Conservation (phyloP, 371 early-diverging fungal genomes). For the Batrachochytrium dendrobatidis region DNA sequence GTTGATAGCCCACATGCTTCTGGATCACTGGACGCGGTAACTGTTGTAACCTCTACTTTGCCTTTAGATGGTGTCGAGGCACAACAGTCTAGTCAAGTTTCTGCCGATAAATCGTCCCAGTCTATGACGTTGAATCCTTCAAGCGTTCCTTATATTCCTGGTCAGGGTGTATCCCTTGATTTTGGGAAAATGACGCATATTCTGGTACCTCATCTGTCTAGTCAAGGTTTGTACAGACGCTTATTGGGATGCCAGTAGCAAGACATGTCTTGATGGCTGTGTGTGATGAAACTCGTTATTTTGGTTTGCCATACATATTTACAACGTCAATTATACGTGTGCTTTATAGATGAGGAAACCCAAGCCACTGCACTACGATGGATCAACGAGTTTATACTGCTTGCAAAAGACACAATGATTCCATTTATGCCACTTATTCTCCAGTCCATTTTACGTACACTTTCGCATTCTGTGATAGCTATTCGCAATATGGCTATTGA, state of each 20-base stretch:
- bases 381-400: constrained; percentile 74
- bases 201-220: constrained; percentile 69
- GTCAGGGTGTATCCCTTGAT: constrained; percentile 67
- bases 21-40: too few relatives aligned
- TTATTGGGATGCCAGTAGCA: not conserved
- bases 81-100: too few relatives aligned
- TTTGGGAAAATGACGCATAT: constrained; percentile 72
- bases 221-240: constrained; percentile 34
- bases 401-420: constrained; percentile 70
- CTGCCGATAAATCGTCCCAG: too few relatives aligned
- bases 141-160: constrained; percentile 55
- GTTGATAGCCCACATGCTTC: too few relatives aligned
- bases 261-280: too few relatives aligned
- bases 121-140: too few relatives aligned
- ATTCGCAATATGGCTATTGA: constrained; percentile 67
- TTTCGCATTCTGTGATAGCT: constrained; percentile 62
- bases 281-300: too few relatives aligned
- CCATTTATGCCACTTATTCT: constrained; percentile 68
- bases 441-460: constrained; percentile 66
- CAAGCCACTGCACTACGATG: constrained; percentile 80
- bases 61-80: too few relatives aligned
- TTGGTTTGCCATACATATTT: too few relatives aligned
- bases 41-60: too few relatives aligned
- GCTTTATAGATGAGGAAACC: constrained; percentile 69
- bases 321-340: too few relatives aligned